A percentile compares a stretch with the other conserved stretches of the same genome.
Evolutionary conservation across 345 rosid genomes (phyloP).

Genomic region (Clarkia xantiana): DNA sequence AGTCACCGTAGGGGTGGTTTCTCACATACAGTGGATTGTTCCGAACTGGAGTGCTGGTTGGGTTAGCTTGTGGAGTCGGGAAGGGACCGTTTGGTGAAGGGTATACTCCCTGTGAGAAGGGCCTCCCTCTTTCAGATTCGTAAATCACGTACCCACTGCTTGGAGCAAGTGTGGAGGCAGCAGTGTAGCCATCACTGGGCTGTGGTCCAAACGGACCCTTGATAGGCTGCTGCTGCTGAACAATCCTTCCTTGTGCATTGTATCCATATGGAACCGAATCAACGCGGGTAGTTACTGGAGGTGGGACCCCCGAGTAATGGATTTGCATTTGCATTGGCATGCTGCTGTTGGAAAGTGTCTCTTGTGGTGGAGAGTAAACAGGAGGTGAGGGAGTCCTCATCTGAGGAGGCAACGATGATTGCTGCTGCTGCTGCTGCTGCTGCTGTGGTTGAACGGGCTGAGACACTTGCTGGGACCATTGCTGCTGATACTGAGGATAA

Average conservation of each 20-base stretch:
- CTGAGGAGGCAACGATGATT: constrained; percentile 43
- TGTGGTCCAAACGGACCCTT: constrained; percentile 49
- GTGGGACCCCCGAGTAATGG: constrained; percentile 59
- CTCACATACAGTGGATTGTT: constrained; percentile 40
- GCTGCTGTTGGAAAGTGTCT: constrained; percentile 42
- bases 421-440: constrained; percentile 31
- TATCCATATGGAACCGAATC: constrained; percentile 58
- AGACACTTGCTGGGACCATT: constrained; percentile 52
- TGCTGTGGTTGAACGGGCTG: constrained; percentile 38
- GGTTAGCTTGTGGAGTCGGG: constrained; percentile 35
- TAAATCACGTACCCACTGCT: constrained; percentile 60
- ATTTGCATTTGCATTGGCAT: too few relatives aligned
- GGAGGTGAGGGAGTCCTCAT: constrained; percentile 46
- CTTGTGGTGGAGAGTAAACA: constrained; percentile 38
- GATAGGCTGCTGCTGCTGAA: constrained; percentile 58
- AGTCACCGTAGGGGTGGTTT: constrained; percentile 52
- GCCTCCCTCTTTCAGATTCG: too few relatives aligned
- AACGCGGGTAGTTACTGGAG: constrained; percentile 35
- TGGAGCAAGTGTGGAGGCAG: constrained; percentile 45
- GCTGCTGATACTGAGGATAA: constrained; percentile 62
- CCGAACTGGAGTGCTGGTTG: constrained; percentile 31
- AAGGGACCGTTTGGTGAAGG: constrained; percentile 23
- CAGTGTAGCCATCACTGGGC: constrained; percentile 47
- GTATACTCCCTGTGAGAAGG: too few relatives aligned
- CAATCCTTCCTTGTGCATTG: constrained; percentile 34